Percentiles rank a stretch among this genome's conserved stretches.
Evolutionary conservation across 1,284 basidiomycete genomes (phyloP).

Genomic region (Cryptococcus floricola): DNA sequence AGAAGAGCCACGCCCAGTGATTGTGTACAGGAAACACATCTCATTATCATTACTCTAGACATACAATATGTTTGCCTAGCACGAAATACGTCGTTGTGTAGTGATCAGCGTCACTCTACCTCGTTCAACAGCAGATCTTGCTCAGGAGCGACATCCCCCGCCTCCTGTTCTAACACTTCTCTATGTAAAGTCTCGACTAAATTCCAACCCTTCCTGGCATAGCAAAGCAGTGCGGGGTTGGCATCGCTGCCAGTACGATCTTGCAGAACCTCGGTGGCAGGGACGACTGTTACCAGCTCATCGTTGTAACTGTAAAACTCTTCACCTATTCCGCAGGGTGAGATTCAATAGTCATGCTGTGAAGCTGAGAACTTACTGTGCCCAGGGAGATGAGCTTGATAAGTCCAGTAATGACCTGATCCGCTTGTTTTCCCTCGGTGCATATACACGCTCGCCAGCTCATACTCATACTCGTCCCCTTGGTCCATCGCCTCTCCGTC

Average conservation of each 20-base stretch:
- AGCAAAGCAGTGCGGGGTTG: constrained; percentile 49
- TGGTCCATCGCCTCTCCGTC: constrained; percentile 49
- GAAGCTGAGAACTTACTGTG: constrained; percentile 29
- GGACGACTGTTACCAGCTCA: constrained; percentile 61
- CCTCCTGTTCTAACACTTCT: constrained; percentile 22
- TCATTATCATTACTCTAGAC: too few relatives aligned
- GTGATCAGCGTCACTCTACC: background rate
- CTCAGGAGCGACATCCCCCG: background rate
- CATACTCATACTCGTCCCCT: constrained; percentile 63
- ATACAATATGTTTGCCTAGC: background rate
- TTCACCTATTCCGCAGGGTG: constrained; percentile 51
- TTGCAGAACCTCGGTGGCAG: constrained; percentile 38
- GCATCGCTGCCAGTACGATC: constrained; percentile 45
- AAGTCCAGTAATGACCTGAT: constrained; percentile 49
- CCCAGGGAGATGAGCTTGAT: constrained; percentile 45
- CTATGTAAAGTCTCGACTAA: constrained; percentile 44
- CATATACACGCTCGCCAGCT: constrained; percentile 92
- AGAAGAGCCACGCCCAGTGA: too few relatives aligned
- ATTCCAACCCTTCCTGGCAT: constrained; percentile 40
- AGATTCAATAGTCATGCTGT: background rate
- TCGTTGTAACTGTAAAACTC: constrained; percentile 96
- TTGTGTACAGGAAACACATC: too few relatives aligned
- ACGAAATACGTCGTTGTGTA: background rate
- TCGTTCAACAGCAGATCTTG: background rate
- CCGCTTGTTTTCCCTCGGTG: constrained; percentile 71